These are phyloP conservation scores for Arabidopsis thaliana DNA, from an alignment of 345 rosid genomes.

Conservation along the genomic window TAIR10.1 NC_003076.8:18020501-18021000, in stretches of 20 bases:
- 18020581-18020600: slow-evolving; percentile 62
- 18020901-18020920: slow-evolving; percentile 75
- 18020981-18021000: no score
- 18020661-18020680: slow-evolving; percentile 66
- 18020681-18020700: slow-evolving; percentile 85
- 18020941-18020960: slow-evolving; percentile 41
- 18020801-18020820: slow-evolving; percentile 73
- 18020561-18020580: slow-evolving; percentile 58
- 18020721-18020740: slow-evolving; percentile 68
- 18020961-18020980: slow-evolving; percentile 37
- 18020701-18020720: slow-evolving; percentile 98
- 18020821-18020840: slow-evolving; percentile 81
- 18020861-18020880: slow-evolving; percentile 82
- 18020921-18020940: slow-evolving; percentile 54
- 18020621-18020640: slow-evolving; percentile 69
- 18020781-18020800: slow-evolving; percentile 72
- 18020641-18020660: slow-evolving; percentile 61
- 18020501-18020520: slow-evolving; percentile 48
- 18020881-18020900: slow-evolving; percentile 86
- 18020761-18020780: slow-evolving; percentile 58
- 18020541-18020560: slow-evolving; percentile 53
- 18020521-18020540: slow-evolving; percentile 45
- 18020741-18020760: slow-evolving; percentile 46
- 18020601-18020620: slow-evolving; percentile 73
- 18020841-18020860: slow-evolving; percentile 73